Conservation (phyloP, 495 filamentous ascomycete genomes). For the Hypoxylon trugodes region DNA sequence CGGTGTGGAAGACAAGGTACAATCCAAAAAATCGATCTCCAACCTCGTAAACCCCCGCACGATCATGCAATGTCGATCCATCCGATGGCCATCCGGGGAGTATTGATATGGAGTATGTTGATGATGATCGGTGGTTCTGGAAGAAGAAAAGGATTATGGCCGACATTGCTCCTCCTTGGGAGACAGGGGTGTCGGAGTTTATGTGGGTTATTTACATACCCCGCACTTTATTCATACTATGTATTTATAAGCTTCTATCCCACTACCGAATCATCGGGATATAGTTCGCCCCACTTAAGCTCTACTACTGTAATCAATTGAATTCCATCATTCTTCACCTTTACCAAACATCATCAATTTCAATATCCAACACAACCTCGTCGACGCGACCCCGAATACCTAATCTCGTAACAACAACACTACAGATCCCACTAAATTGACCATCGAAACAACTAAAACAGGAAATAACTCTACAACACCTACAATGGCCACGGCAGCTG, state of each 20-base stretch:
- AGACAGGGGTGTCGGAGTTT: too few relatives aligned
- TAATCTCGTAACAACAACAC: background rate
- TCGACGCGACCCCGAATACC: background rate
- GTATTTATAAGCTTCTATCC: background rate
- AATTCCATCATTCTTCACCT: background rate
- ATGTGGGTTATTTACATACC: slow-evolving; percentile 11
- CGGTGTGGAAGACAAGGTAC: background rate
- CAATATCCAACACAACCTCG: background rate
- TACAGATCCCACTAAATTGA: background rate
- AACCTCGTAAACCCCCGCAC: slow-evolving; percentile 24
- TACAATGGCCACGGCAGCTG: slow-evolving; percentile 11
- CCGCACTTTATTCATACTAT: slow-evolving; percentile 9
- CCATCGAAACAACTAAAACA: background rate
- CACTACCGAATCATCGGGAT: background rate
- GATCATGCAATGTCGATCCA: slow-evolving; percentile 32
- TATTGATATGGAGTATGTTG: too few relatives aligned
- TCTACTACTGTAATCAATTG: slow-evolving; percentile 1
- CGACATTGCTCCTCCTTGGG: background rate
- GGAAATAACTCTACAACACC: background rate
- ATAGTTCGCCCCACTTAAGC: slow-evolving; percentile 25
- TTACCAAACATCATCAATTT: background rate
- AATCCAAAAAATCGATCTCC: background rate
- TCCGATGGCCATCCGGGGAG: background rate
- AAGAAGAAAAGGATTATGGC: too few relatives aligned
- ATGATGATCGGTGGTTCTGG: too few relatives aligned